Conservation (phyloP, 2,329 filamentous ascomycete genomes). For the Coniochaeta pulveracea region DNA sequence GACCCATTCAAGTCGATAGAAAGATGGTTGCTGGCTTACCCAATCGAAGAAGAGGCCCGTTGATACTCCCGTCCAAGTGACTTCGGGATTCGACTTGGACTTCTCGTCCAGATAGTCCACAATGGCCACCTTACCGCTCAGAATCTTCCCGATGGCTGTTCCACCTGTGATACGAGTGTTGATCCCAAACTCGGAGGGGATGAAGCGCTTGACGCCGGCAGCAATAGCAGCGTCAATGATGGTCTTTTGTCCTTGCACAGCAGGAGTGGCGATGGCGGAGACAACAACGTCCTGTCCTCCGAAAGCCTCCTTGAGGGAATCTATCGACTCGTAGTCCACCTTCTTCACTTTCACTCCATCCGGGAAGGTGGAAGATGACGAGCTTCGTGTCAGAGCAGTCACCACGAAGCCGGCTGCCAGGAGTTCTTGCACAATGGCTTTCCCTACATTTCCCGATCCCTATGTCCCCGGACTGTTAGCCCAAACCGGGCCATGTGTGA, state of each 20-base stretch:
- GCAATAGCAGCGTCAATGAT: conserved; percentile 43
- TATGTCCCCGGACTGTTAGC: conserved; percentile 7
- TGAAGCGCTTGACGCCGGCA: conserved; percentile 44
- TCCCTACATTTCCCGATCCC: conserved; percentile 22
- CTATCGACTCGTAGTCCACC: conserved; percentile 30
- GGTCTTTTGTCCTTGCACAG: conserved; percentile 30
- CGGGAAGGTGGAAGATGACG: conserved; percentile 24
- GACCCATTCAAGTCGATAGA: background rate
- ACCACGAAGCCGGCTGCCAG: conserved; percentile 30
- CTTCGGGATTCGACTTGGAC: conserved; percentile 26
- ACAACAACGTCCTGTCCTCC: conserved; percentile 44
- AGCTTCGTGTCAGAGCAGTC: conserved; percentile 35
- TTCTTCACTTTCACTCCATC: conserved; percentile 28
- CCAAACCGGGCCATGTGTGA: background rate
- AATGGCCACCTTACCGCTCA: conserved; percentile 16
- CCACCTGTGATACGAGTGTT: conserved; percentile 16
- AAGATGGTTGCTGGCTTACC: conserved; percentile 19
- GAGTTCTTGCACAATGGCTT: conserved; percentile 17
- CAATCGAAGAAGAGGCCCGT: conserved; percentile 52
- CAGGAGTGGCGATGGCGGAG: conserved; percentile 31
- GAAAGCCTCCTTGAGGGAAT: conserved; percentile 33
- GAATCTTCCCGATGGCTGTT: conserved; percentile 15
- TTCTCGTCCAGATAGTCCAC: conserved; percentile 41
- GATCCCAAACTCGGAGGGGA: conserved; percentile 41
- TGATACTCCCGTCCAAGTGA: conserved; percentile 50